A percentile compares a stretch with the other conserved stretches of the same genome.
Evolutionary conservation across 108 stramenopile genomes (phyloP).

Genomic region (Fragilariopsis cylindrus): DNA sequence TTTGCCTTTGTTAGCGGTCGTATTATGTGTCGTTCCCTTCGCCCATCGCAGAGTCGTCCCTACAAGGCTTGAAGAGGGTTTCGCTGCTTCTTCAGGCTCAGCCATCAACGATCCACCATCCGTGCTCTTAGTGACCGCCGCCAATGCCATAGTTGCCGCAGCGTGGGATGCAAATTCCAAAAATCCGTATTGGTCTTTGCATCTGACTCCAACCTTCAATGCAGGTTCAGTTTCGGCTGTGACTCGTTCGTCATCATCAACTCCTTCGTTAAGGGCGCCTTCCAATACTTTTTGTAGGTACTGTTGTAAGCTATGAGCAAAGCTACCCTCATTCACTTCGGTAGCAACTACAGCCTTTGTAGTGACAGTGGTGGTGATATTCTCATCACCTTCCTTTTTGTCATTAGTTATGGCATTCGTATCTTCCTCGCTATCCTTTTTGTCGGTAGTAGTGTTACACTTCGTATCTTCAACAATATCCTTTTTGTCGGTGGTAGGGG

Average conservation of each 20-base stretch:
- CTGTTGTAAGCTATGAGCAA: conserved; percentile 45
- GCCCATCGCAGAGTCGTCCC: conserved; percentile 73
- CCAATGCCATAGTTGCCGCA: conserved; percentile 81
- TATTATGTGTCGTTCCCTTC: conserved; percentile 37
- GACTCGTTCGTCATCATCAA: conserved; percentile 56
- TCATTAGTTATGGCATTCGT: too few relatives aligned
- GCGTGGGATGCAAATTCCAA: conserved; percentile 88
- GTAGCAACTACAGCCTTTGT: too few relatives aligned
- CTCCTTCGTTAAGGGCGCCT: conserved; percentile 59
- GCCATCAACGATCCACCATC: conserved; percentile 60
- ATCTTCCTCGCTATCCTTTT: background rate
- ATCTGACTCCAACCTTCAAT: conserved; percentile 54
- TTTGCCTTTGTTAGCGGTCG: background rate
- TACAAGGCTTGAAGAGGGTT: conserved; percentile 21
- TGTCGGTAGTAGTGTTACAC: background rate
- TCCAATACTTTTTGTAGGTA: conserved; percentile 70
- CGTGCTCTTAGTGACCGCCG: conserved; percentile 77
- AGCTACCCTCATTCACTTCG: background rate
- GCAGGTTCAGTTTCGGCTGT: conserved; percentile 83
- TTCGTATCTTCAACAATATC: too few relatives aligned
- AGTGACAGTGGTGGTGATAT: too few relatives aligned
- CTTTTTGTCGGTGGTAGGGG: too few relatives aligned
- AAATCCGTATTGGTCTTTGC: conserved; percentile 68
- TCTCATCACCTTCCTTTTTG: too few relatives aligned
- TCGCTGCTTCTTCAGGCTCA: background rate